phyloP scores from a whole-genome alignment of 1,139 yeast species.

The Hansenula anomala region DNA sequence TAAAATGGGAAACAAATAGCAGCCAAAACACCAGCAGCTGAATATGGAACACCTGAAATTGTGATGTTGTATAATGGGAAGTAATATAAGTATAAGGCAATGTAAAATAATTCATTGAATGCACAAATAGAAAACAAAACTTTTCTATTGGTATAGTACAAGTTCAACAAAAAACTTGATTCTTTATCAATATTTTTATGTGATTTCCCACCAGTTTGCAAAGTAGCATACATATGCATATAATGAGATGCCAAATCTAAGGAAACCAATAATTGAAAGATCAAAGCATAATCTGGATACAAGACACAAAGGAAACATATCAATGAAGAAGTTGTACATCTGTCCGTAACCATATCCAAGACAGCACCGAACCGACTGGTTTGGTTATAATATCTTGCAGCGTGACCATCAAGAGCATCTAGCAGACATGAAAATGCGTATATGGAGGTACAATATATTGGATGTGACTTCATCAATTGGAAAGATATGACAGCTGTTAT shows the following conservation, averaged over 20 bases:
- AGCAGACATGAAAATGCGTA: constrained; percentile 87
- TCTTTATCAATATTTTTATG: constrained; percentile 82
- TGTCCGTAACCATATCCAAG: constrained; percentile 96
- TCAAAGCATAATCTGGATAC: constrained; percentile 55
- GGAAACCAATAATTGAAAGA: constrained; percentile 85
- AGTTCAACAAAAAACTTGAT: constrained; percentile 65
- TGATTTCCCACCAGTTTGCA: constrained; percentile 70
- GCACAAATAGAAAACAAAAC: constrained; percentile 89
- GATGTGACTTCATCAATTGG: constrained; percentile 77
- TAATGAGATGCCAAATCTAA: constrained; percentile 94
- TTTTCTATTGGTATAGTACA: constrained; percentile 81
- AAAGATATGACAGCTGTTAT: constrained; percentile 77
- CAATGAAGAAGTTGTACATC: constrained; percentile 92
- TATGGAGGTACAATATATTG: constrained; percentile 66
- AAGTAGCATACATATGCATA: constrained; percentile 97
- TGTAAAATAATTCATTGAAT: constrained; percentile 87
- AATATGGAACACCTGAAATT: constrained; percentile 37
- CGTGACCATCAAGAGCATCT: constrained; percentile 96
- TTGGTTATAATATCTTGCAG: constrained; percentile 87
- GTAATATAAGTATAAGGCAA: constrained; percentile 77
- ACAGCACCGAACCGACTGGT: constrained; percentile 95
- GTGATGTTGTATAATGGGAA: constrained; percentile 33
- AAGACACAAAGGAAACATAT: constrained; percentile 79
- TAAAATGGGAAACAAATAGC: constrained; percentile 77
- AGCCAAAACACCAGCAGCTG: constrained; percentile 65